Base-by-base conservation (phyloP, 2,329 filamentous ascomycete species). In the Sordariomycetes sp. region DNA sequence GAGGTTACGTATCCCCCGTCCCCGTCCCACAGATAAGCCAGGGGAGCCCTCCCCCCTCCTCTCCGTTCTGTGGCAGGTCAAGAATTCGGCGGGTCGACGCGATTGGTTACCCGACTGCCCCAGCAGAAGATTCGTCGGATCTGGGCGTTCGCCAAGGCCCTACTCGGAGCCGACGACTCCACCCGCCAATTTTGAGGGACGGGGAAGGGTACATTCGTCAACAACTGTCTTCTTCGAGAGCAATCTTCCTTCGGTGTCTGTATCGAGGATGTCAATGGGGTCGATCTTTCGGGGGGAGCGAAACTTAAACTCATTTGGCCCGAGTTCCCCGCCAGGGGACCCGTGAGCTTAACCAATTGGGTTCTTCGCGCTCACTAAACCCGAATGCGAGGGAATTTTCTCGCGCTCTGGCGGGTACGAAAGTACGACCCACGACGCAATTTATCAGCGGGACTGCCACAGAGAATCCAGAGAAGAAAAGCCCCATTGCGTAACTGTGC, bases 401-500 rank as follows among this genome's bases (percentile, higher is more conserved):
- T 17, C 17, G 15, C 39, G 39, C 15, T 17, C 39, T n/a, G 39
- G 2, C 13, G 39, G 39, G 15, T 50, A n/a, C 32, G 22, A 45
- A 48, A 24, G 42, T 34, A 28, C 28, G 36, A 51, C 32, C 10
- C 54, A 42, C 34, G 39, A 10, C 39, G 13, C 54, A 10, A 32
- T 42, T 20, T 42, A 45, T 45, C 36, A 45, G 28, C 28, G 28
- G 28, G 28, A 32, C 28, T 32, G 10, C 24, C 48, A 25, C 25
- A 56, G 20, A 56, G 54, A 48, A 22, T 50, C n/a, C 4, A 50
- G 12, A 50, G 45, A 20, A n/a, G n/a, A n/a, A n/a, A 22, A n/a
- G 36, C 42, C 39, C 54, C 39, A 56, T 56, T 56, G 54, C 54
- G 54, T 56, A 56, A 56, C 54, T 42, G 42, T 56, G 54, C 54